These are phyloP conservation scores for Nephelium lappaceum DNA, from an alignment of 345 rosid species.

Conservation along the genomic window DNA sequence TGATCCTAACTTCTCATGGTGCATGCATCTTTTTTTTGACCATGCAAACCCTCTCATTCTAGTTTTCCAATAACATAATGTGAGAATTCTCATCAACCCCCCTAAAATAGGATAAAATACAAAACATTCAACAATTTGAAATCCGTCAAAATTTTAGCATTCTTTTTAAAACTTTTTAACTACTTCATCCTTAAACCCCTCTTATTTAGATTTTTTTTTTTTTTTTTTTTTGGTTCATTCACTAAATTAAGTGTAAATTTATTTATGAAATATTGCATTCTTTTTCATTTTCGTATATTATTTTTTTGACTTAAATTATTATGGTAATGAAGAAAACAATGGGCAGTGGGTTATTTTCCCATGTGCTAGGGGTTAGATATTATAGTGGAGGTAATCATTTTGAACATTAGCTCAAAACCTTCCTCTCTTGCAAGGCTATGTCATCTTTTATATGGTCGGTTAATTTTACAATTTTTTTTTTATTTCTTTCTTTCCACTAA, in stretches of 20 bases:
- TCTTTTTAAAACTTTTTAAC: too few relatives aligned
- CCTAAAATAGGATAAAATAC: too few relatives aligned
- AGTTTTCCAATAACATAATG: not conserved
- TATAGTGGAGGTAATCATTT: constrained; percentile 33
- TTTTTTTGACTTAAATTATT: not conserved
- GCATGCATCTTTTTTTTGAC: not conserved
- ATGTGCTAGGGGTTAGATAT: constrained; percentile 28
- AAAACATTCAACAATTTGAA: too few relatives aligned
- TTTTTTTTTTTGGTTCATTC: too few relatives aligned
- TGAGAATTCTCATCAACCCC: too few relatives aligned
- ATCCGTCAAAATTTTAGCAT: too few relatives aligned
- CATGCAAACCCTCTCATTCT: not conserved
- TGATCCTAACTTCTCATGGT: not conserved
- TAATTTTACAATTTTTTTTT: not conserved
- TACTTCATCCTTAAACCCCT: too few relatives aligned
- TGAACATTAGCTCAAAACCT: not conserved
- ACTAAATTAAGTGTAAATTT: too few relatives aligned
- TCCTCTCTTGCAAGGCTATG: not conserved
- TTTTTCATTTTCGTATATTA: not conserved
- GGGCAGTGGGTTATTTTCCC: constrained; percentile 25
- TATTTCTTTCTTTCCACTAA: constrained; percentile 12
- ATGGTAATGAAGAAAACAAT: not conserved
- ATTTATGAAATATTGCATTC: too few relatives aligned
- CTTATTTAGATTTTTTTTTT: too few relatives aligned
- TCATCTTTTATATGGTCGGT: not conserved